A percentile compares a stretch with the other conserved stretches of the same genome.
Conservation (phyloP, 2,329 filamentous ascomycete genomes). For the Leptographium flavum region DNA sequence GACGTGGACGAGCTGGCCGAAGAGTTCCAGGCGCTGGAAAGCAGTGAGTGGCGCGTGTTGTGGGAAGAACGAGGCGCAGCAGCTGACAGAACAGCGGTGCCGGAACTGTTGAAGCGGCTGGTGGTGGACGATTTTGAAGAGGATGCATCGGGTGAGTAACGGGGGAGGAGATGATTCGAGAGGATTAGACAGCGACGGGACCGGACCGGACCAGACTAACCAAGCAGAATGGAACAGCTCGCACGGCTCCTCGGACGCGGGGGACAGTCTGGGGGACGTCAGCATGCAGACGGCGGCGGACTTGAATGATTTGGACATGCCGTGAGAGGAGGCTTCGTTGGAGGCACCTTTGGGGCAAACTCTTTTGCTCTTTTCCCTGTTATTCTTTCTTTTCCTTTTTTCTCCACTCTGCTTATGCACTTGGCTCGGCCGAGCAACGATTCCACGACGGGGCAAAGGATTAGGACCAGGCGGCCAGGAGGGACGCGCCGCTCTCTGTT, state of each 20-base stretch:
- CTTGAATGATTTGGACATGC: slow-evolving; percentile 16
- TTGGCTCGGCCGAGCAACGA: too few relatives aligned
- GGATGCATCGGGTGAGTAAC: slow-evolving; percentile 42
- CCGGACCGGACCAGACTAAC: slow-evolving; percentile 1
- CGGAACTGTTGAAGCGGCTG: slow-evolving; percentile 36
- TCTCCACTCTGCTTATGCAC: too few relatives aligned
- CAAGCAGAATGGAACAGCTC: slow-evolving; percentile 40
- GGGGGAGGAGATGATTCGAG: too few relatives aligned
- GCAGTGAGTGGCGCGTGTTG: slow-evolving; percentile 22
- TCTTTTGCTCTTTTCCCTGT: neutral
- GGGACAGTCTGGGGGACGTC: slow-evolving; percentile 34
- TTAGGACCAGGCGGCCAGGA: too few relatives aligned
- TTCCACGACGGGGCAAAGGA: too few relatives aligned
- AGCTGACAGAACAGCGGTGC: slow-evolving; percentile 20
- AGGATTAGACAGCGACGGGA: too few relatives aligned
- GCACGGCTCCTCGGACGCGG: slow-evolving; percentile 37
- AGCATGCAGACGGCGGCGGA: slow-evolving; percentile 27
- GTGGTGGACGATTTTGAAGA: slow-evolving; percentile 43
- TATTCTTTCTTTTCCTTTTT: neutral
- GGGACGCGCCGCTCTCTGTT: too few relatives aligned
- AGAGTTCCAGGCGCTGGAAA: slow-evolving; percentile 21
- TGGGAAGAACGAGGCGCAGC: too few relatives aligned
- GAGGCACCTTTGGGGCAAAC: neutral
- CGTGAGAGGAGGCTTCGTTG: slow-evolving; percentile 4
- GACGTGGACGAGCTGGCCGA: slow-evolving; percentile 15